Conservation (phyloP, 805 yeast species). For the Metschnikowia anglica region DNA sequence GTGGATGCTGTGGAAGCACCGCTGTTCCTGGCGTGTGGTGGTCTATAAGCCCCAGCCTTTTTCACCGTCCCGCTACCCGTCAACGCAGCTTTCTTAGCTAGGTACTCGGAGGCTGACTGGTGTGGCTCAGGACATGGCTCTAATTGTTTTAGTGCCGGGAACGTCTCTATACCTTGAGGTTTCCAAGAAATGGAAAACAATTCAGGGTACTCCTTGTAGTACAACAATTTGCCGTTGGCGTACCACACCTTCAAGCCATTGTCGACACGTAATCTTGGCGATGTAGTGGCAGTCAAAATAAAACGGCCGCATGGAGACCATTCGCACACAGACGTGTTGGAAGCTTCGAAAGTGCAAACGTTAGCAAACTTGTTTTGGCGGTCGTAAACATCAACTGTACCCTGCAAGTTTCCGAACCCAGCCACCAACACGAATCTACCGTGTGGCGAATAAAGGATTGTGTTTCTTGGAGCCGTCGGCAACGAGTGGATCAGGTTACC, state of each 20-base stretch:
- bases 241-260: slow-evolving; percentile 95
- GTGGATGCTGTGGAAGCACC: slow-evolving; percentile 39
- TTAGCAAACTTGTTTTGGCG: slow-evolving; percentile 81
- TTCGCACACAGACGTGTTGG: slow-evolving; percentile 93
- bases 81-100: slow-evolving; percentile 41
- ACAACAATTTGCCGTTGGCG: slow-evolving; percentile 78
- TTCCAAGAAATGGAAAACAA: slow-evolving; percentile 83
- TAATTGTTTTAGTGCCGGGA: slow-evolving; percentile 51
- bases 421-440: slow-evolving; percentile 89
- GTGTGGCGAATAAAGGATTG: slow-evolving; percentile 89
- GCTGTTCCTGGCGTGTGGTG: slow-evolving; percentile 83
- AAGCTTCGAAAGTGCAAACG: slow-evolving; percentile 80
- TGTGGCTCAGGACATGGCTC: slow-evolving; percentile 69
- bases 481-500: slow-evolving; percentile 83
- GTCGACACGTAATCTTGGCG: slow-evolving; percentile 96
- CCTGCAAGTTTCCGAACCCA: slow-evolving; percentile 97
- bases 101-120: slow-evolving; percentile 60
- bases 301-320: slow-evolving; percentile 98
- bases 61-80: slow-evolving; percentile 35
- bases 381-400: slow-evolving; percentile 92
- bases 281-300: slow-evolving; percentile 91
- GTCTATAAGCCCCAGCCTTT: slow-evolving; percentile 89
- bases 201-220: slow-evolving; percentile 76
- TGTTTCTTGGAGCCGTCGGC: slow-evolving; percentile 86
- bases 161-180: slow-evolving; percentile 54